phyloP scores from a whole-genome alignment of 2,329 filamentous ascomycete genomes.

The Xylariales sp. region DNA sequence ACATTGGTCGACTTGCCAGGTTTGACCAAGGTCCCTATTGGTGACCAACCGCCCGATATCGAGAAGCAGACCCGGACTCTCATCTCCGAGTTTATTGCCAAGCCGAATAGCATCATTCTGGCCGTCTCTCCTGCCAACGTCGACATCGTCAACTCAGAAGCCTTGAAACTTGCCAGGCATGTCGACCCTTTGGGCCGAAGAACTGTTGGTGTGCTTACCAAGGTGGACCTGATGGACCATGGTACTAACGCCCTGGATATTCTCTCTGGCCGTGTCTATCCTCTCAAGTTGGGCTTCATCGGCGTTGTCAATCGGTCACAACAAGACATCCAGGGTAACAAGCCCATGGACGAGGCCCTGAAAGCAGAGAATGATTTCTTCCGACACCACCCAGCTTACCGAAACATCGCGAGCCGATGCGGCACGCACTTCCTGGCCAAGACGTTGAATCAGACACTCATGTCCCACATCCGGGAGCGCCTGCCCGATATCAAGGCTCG shows the following conservation, averaged over 20 bases:
- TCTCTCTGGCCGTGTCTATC: slow-evolving; percentile 93
- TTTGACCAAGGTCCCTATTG: slow-evolving; percentile 96
- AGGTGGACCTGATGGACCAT: slow-evolving; percentile 97
- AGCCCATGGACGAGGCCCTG: slow-evolving; percentile 88
- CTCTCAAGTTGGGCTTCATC: slow-evolving; percentile 94
- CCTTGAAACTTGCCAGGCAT: slow-evolving; percentile 91
- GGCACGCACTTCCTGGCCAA: slow-evolving; percentile 93
- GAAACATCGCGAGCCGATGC: slow-evolving; percentile 90
- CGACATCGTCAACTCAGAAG: slow-evolving; percentile 97
- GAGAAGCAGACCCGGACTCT: slow-evolving; percentile 97
- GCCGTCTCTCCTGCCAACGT: slow-evolving; percentile 97
- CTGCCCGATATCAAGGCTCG: slow-evolving; percentile 97
- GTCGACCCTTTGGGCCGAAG: slow-evolving; percentile 91
- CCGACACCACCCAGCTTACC: slow-evolving; percentile 91
- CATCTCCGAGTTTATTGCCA: slow-evolving; percentile 97
- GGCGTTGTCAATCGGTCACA: slow-evolving; percentile 97
- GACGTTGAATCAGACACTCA: slow-evolving; percentile 89
- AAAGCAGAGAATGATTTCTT: slow-evolving; percentile 92
- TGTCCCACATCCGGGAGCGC: slow-evolving; percentile 92
- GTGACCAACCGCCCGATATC: slow-evolving; percentile 94
- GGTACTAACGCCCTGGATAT: slow-evolving; percentile 98
- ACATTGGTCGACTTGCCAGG: slow-evolving; percentile 95
- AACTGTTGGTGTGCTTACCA: slow-evolving; percentile 95
- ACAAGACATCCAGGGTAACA: slow-evolving; percentile 94
- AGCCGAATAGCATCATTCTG: slow-evolving; percentile 96